Percentiles rank a stretch among this genome's conserved stretches.
Evolutionary conservation across 2,329 filamentous ascomycete species (phyloP).

Genomic region (Orbilia oligospora): DNA sequence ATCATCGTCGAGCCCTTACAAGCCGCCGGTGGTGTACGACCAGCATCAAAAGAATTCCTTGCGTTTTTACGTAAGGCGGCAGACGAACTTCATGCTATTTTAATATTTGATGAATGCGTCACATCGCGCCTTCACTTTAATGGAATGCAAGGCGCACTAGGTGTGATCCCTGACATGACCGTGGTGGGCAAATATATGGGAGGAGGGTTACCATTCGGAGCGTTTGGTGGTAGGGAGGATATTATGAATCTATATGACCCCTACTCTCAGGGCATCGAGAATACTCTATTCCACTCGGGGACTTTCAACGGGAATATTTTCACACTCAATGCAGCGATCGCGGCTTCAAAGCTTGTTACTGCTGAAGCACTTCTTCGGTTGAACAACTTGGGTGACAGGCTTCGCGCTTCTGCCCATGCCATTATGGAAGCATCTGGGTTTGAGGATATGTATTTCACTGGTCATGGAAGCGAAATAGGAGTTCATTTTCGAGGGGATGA

Average conservation of each 20-base stretch:
- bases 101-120: conserved; percentile 81
- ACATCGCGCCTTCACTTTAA: conserved; percentile 74
- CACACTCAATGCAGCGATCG: conserved; percentile 73
- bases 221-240: conserved; percentile 74
- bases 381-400: conserved; percentile 40
- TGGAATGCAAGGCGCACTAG: conserved; percentile 69
- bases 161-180: conserved; percentile 74
- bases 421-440: conserved; percentile 8
- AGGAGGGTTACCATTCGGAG: conserved; percentile 77
- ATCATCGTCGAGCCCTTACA: conserved; percentile 79
- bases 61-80: conserved; percentile 68
- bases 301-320: conserved; percentile 79
- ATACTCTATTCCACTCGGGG: conserved; percentile 70
- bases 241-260: conserved; percentile 71
- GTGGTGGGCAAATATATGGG: conserved; percentile 78
- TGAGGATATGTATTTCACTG: conserved; percentile 6
- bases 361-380: conserved; percentile 8
- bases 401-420: conserved; percentile 1
- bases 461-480: conserved; percentile 7
- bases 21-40: conserved; percentile 74
- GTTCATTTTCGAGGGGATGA: conserved; percentile 1
- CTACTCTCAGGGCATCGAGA: conserved; percentile 69
- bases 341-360: conserved; percentile 55
- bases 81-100: conserved; percentile 70
- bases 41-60: conserved; percentile 72